phyloP scores from a whole-genome alignment of 2,329 filamentous ascomycete genomes.

The Coleophoma crateriformis region DNA sequence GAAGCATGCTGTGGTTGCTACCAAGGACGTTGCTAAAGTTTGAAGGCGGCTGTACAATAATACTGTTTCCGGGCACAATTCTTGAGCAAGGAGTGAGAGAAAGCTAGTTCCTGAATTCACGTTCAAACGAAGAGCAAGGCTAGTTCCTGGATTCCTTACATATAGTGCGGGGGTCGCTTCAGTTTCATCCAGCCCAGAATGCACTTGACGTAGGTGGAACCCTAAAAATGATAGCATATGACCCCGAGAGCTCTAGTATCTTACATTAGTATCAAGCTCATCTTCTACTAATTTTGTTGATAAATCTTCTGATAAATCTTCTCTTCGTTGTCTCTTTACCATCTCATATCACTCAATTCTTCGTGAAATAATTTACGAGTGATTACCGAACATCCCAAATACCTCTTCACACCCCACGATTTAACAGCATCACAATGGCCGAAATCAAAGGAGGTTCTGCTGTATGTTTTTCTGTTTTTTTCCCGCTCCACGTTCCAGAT shows the following conservation, averaged over 20 bases:
- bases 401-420: not conserved
- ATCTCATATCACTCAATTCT: not conserved
- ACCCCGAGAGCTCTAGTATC: not conserved
- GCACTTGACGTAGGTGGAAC: constrained; percentile 1
- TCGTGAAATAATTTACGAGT: not conserved
- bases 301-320: not conserved
- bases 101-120: too few species aligned
- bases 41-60: too few species aligned
- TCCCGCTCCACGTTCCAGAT: not conserved
- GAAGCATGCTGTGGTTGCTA: too few species aligned
- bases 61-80: too few species aligned
- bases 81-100: too few species aligned
- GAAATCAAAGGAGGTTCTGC: not conserved
- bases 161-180: too few species aligned
- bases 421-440: not conserved
- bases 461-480: not conserved
- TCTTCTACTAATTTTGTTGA: not conserved
- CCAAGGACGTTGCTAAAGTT: too few species aligned
- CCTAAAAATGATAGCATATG: not conserved
- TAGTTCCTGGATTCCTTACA: too few species aligned
- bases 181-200: not conserved
- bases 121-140: too few species aligned
- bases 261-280: not conserved
- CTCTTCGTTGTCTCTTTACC: not conserved
- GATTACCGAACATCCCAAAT: too few species aligned